A percentile compares a stretch with the other conserved stretches of the same genome.
Conservation (phyloP, 2,329 filamentous ascomycete species). For the Clonostachys sp. region DNA sequence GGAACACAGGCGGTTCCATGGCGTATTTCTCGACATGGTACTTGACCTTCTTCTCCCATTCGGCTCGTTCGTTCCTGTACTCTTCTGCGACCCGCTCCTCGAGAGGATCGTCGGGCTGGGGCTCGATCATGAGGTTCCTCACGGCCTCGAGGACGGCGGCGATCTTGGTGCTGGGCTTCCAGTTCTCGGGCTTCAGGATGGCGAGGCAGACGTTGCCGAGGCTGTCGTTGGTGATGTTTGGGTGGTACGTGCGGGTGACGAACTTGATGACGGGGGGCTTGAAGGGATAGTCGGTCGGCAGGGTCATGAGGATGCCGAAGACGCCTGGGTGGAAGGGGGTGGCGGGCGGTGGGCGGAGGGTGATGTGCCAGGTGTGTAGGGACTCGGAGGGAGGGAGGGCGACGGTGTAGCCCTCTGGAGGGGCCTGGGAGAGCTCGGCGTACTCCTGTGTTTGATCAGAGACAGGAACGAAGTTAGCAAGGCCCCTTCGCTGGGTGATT, state of each 20-base stretch:
- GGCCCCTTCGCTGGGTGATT: not conserved
- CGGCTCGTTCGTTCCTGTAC: constrained; percentile 62
- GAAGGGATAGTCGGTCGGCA: constrained; percentile 85
- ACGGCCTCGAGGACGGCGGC: constrained; percentile 72
- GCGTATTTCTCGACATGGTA: constrained; percentile 75
- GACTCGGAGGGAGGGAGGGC: constrained; percentile 38
- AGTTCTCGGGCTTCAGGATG: constrained; percentile 79
- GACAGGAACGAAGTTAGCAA: constrained; percentile 6
- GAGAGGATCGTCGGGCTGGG: constrained; percentile 84
- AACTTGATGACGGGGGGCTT: constrained; percentile 79
- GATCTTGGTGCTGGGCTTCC: constrained; percentile 85
- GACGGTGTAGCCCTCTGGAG: constrained; percentile 42
- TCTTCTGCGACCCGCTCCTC: constrained; percentile 84
- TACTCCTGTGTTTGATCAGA: constrained; percentile 41
- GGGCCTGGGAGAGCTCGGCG: constrained; percentile 39
- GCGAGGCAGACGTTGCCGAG: constrained; percentile 82
- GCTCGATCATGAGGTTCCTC: constrained; percentile 69
- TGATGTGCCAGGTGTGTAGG: constrained; percentile 49
- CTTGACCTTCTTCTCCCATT: constrained; percentile 71
- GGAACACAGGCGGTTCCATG: constrained; percentile 31
- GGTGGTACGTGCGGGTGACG: constrained; percentile 89
- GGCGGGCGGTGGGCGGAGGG: constrained; percentile 35
- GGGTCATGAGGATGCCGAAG: constrained; percentile 68
- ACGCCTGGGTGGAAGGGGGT: constrained; percentile 58
- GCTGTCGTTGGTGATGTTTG: constrained; percentile 86